Conservation (phyloP, 176 grass and related monocot species). For the Oryza officinalis region DNA sequence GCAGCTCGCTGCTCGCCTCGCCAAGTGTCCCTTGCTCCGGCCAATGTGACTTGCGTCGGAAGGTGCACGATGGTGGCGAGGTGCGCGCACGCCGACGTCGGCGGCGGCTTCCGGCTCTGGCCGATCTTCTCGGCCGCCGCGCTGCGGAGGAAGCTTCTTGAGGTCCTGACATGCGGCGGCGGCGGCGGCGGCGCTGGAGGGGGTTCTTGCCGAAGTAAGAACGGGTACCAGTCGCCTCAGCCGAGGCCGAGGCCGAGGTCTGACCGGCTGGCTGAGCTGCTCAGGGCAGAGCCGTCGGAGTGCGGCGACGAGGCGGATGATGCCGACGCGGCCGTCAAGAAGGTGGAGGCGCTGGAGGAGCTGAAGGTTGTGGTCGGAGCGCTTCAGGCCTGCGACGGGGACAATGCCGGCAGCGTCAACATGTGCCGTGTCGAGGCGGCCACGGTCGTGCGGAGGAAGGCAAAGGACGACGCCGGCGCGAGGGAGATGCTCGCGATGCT, state of each 20-base stretch:
- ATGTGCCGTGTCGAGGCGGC: conserved; percentile 49
- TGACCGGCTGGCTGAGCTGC: conserved; percentile 64
- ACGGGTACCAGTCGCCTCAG: conserved; percentile 24
- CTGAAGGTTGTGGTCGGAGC: conserved; percentile 50
- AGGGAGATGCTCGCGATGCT: conserved; percentile 88
- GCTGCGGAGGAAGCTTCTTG: conserved; percentile 61
- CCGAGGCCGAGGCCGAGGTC: conserved; percentile 44
- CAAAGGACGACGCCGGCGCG: conserved; percentile 72
- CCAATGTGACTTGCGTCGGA: conserved; percentile 48
- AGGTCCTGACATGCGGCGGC: conserved; percentile 55
- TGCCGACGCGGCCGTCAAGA: conserved; percentile 25
- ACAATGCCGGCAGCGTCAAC: not conserved
- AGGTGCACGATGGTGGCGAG: conserved; percentile 45
- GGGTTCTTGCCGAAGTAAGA: conserved; percentile 6
- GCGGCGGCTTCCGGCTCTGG: conserved; percentile 51
- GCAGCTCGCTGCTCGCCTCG: not conserved
- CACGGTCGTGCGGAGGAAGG: conserved; percentile 62
- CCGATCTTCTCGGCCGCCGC: conserved; percentile 61
- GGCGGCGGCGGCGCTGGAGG: not conserved
- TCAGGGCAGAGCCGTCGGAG: conserved; percentile 63
- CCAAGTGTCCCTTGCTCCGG: conserved; percentile 30
- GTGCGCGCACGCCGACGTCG: conserved; percentile 42
- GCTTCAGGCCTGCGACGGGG: conserved; percentile 33
- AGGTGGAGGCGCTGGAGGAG: conserved; percentile 43
- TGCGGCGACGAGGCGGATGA: conserved; percentile 42